Conservation (phyloP, 2,329 filamentous ascomycete species). For the Zarea fungicola region DNA sequence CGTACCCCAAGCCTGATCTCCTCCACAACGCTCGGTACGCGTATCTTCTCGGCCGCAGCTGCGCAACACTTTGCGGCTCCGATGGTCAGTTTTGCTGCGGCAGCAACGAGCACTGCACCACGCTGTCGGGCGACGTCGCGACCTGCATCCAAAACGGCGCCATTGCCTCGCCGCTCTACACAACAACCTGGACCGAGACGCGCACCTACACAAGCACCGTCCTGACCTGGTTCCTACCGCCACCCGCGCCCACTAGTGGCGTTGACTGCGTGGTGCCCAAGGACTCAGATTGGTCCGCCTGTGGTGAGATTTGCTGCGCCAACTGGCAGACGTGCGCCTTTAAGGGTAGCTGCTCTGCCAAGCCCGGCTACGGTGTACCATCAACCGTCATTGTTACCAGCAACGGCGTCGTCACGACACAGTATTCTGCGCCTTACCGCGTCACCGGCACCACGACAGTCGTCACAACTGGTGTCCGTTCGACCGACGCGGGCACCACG, state of each 20-base stretch:
- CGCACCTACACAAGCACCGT: constrained; percentile 55
- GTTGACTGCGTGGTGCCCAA: constrained; percentile 47
- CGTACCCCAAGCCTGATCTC: constrained; percentile 41
- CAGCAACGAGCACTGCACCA: constrained; percentile 45
- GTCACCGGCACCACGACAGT: constrained; percentile 53
- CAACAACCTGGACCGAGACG: constrained; percentile 58
- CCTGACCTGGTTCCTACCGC: constrained; percentile 44
- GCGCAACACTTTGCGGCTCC: constrained; percentile 49
- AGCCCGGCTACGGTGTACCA: constrained; percentile 41
- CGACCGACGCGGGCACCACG: constrained; percentile 41
- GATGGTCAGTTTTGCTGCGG: constrained; percentile 53
- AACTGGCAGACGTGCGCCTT: constrained; percentile 62
- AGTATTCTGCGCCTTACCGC: constrained; percentile 47
- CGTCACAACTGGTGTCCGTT: constrained; percentile 44
- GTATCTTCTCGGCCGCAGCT: constrained; percentile 45
- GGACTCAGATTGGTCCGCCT: constrained; percentile 52
- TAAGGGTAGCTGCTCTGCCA: constrained; percentile 52
- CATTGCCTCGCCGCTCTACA: constrained; percentile 34
- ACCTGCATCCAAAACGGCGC: constrained; percentile 39
- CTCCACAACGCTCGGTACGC: constrained; percentile 44
- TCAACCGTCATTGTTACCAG: constrained; percentile 40
- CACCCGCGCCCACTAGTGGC: constrained; percentile 39
- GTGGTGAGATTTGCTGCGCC: constrained; percentile 66
- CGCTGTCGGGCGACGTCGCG: constrained; percentile 41
- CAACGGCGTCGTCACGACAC: constrained; percentile 46